Evolutionary conservation across 129 eudicot genomes (phyloP), one percentile per base, ranked within the genome.

Genomic region (Kitagawia praeruptora): DNA sequence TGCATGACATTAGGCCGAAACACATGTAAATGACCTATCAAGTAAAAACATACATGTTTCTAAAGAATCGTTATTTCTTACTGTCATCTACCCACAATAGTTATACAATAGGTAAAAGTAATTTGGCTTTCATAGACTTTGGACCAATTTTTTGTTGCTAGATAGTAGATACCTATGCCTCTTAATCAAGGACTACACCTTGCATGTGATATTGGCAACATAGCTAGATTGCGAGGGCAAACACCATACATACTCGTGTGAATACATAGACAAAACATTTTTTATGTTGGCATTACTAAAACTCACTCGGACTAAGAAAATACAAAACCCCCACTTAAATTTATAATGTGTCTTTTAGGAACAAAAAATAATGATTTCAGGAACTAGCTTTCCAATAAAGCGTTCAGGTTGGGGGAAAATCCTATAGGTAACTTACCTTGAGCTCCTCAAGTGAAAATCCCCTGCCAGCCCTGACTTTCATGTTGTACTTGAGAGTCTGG

Each of bases 381-480:
- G 3, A 70, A 70, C 44, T 10, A 23, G 31, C 31, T 40, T 72
- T 70, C 21, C 25, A 19, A 7, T 37, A 39, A 70, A n/a, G 15
- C 8, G 6, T 18, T 39, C 6, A 71, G 11, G 38, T 37, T 0
- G n/a, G 6, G 27, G 23, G 41, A 18, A 21, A 11, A 25, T 19
- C 9, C 19, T n/a, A 14, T 25, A 44, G 16, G 77, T n/a, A 81
- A 18, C 82, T 37, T 13, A 92, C 97, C 91, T 86, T 85, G 51
- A 92, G 88, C 77, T 92, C 97, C 81, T 89, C 97, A 47, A 89
- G 90, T 54, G 97, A 89, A 66, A 92, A 92, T 34, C 97, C 97
- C n/a, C 86, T 83, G 3, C 96, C 96, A 83, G 90, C 97, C 70
- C 96, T 87, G 34, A 90, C 84, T 78, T 92, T 92, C 97, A 89